phyloP scores from a whole-genome alignment of 2,329 filamentous ascomycete species.

The Cladosporium sp. region DNA sequence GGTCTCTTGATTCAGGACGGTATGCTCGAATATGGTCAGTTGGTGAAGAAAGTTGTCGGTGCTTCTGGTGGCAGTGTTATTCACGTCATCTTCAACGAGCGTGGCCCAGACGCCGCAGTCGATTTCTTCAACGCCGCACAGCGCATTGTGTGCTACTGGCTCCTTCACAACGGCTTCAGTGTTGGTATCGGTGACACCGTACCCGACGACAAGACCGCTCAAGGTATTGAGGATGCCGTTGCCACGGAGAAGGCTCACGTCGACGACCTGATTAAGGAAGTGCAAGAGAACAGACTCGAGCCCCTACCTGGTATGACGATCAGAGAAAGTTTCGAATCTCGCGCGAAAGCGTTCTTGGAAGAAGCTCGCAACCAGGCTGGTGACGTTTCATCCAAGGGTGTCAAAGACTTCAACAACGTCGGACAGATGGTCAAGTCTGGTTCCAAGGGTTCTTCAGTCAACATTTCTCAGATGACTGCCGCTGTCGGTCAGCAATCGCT shows the following conservation, averaged over 20 bases:
- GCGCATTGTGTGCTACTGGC: slow-evolving; percentile 94
- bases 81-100: slow-evolving; percentile 94
- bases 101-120: slow-evolving; percentile 80
- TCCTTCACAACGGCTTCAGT: slow-evolving; percentile 92
- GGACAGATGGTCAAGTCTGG: slow-evolving; percentile 94
- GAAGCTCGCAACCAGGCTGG: slow-evolving; percentile 94
- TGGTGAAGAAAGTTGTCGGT: slow-evolving; percentile 92
- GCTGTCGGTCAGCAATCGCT: slow-evolving; percentile 97
- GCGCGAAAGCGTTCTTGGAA: slow-evolving; percentile 91
- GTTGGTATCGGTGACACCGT: slow-evolving; percentile 99
- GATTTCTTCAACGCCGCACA: slow-evolving; percentile 95
- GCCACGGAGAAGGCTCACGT: slow-evolving; percentile 78
- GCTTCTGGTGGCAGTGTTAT: slow-evolving; percentile 86
- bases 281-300: slow-evolving; percentile 83
- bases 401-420: slow-evolving; percentile 95
- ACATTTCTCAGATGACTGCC: slow-evolving; percentile 99
- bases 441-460: slow-evolving; percentile 98
- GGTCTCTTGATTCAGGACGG: slow-evolving; percentile 77
- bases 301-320: slow-evolving; percentile 97
- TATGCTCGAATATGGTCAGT: slow-evolving; percentile 82
- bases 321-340: slow-evolving; percentile 95
- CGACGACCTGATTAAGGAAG: slow-evolving; percentile 66
- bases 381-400: slow-evolving; percentile 82
- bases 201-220: slow-evolving; percentile 78
- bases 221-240: slow-evolving; percentile 78